These are phyloP conservation scores for Oenanthe javanica DNA, from an alignment of 140 eudicot genomes.

Conservation along the genomic window DNA sequence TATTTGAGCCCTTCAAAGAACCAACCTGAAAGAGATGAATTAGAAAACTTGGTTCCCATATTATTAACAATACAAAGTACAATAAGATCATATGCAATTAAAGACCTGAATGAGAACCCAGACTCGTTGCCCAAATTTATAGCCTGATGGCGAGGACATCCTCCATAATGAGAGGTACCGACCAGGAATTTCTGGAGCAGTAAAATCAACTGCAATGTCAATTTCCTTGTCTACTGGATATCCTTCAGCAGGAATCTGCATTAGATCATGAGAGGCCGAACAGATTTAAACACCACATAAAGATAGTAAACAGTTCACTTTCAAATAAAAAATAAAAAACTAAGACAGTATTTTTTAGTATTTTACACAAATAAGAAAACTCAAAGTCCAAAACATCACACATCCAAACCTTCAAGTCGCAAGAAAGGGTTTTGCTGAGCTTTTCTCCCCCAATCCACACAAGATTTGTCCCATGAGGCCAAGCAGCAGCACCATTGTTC, in stretches of 20 bases:
- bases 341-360: slow-evolving; percentile 9
- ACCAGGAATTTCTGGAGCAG: slow-evolving; percentile 72
- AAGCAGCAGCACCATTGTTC: slow-evolving; percentile 58
- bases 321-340: too few species aligned
- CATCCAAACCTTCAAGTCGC: slow-evolving; percentile 48
- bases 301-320: background rate
- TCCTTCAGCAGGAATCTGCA: slow-evolving; percentile 58
- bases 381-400: background rate
- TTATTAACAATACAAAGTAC: background rate
- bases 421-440: slow-evolving; percentile 33
- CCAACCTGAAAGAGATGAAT: slow-evolving; percentile 47
- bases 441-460: slow-evolving; percentile 87
- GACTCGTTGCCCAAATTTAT: slow-evolving; percentile 82
- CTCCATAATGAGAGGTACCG: slow-evolving; percentile 83
- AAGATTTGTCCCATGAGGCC: slow-evolving; percentile 74
- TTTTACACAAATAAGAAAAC: background rate
- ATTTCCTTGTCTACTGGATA: slow-evolving; percentile 50
- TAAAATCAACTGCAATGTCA: slow-evolving; percentile 72
- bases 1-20: slow-evolving; percentile 26
- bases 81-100: background rate
- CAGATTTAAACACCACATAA: background rate
- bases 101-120: slow-evolving; percentile 86
- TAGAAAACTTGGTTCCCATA: slow-evolving; percentile 1
- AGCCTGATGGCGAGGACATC: slow-evolving; percentile 82
- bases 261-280: background rate